Evolutionary conservation across 495 filamentous ascomycete genomes (phyloP), one percentile per base, ranked within the genome.

Genomic region (Glarea lozoyensis): DNA sequence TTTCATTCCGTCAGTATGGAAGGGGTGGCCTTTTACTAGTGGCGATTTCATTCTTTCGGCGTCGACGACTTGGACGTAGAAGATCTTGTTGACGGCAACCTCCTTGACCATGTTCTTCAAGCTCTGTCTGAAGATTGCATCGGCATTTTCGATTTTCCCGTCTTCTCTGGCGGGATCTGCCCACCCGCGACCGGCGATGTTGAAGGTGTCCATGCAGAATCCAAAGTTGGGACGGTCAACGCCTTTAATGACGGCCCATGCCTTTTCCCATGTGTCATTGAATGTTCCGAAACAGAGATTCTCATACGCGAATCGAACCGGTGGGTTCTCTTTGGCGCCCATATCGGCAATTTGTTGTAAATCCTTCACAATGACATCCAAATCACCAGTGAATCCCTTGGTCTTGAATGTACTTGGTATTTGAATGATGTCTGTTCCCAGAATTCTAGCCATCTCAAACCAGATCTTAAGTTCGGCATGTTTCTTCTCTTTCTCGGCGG

Each of bases 121-220:
- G 3, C 79, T 83, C 9, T 62, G 64, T 16, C 61, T 58, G 11
- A 86, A 62, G 6, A 73, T 72, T 1, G 60, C 63, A 0, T 81
- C 77, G 4, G 79, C 81, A 49, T 81, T 68, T 10, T 64, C 55
- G 0, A 68, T 75, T 21, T 64, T 63, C 2, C 85, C 81, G 0
- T 65, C 55, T 5, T 66, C 49, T 1, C 62, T 51, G 1, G 77
- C 81, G 0, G 86, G 86, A 60, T 90, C 86, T 0, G 65, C 85
- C 74, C 72, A 89, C 60, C 88, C 84, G 19, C 79, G 71, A 1
- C 84, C 86, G 0, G 76, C 81, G 5, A 77, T 84, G 56, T 93
- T 84, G 62, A 90, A 89, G 0, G 86, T 92, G 59, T 93, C 85
- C n/a, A 93, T 68, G 55, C 86, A 92, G 4, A 89, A 60, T 0